A percentile compares a stretch with the other conserved stretches of the same genome.
These are phyloP conservation scores for Fusarium vanettenii DNA, from an alignment of 2,329 filamentous ascomycete species.

Conservation along the genomic window DNA sequence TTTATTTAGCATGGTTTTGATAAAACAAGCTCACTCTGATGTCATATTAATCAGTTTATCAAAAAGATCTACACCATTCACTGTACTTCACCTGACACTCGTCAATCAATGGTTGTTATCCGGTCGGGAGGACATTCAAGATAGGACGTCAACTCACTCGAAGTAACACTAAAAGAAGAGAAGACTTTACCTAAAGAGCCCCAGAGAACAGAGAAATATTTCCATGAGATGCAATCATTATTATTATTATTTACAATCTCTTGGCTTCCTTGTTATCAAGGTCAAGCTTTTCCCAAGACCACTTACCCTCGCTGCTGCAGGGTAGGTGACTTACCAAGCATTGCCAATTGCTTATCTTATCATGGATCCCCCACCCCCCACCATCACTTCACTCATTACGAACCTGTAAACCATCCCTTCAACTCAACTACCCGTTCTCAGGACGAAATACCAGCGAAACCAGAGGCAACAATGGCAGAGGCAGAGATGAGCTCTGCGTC, in stretches of 20 bases:
- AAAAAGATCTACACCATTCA: background rate
- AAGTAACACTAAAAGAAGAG: no score
- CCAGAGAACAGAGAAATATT: no score
- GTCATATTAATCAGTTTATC: background rate
- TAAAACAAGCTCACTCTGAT: background rate
- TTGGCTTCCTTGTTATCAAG: background rate
- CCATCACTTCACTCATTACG: slow-evolving; percentile 34
- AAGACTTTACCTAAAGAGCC: no score
- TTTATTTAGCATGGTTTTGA: background rate
- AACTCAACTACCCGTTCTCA: background rate
- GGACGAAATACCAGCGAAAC: background rate
- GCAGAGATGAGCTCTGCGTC: slow-evolving; percentile 35
- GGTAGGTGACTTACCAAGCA: background rate
- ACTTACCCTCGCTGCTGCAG: background rate
- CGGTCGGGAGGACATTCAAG: background rate
- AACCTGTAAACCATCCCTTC: slow-evolving; percentile 28
- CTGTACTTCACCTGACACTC: background rate
- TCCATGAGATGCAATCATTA: no score
- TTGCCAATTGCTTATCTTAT: slow-evolving; percentile 32
- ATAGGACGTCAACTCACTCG: background rate
- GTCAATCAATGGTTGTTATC: background rate
- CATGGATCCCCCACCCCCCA: slow-evolving; percentile 9
- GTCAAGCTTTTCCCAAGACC: background rate
- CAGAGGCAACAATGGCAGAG: slow-evolving; percentile 29
- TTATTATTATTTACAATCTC: no score